phyloP scores from a whole-genome alignment of 2,329 filamentous ascomycete species.

The Myriangium duriaei region DNA sequence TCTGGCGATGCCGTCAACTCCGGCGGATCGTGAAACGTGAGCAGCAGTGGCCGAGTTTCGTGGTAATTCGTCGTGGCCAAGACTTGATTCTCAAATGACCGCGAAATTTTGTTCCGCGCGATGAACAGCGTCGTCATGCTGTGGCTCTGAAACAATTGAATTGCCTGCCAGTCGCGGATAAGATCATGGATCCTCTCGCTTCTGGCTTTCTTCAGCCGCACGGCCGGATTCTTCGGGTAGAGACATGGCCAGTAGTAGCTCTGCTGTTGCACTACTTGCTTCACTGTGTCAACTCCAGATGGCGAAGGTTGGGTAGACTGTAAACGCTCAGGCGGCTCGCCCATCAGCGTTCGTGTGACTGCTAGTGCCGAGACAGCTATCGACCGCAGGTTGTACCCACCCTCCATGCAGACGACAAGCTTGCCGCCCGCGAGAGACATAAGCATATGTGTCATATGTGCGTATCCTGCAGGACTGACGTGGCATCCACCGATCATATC shows the following conservation, averaged over 20 bases:
- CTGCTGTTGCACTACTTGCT: conserved; percentile 46
- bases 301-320: conserved; percentile 35
- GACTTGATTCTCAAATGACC: conserved; percentile 76
- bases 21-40: conserved; percentile 82
- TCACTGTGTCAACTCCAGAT: conserved; percentile 42
- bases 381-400: conserved; percentile 85
- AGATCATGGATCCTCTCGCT: conserved; percentile 64
- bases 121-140: conserved; percentile 73
- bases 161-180: conserved; percentile 63
- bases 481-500: conserved; percentile 89
- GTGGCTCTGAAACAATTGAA: conserved; percentile 56
- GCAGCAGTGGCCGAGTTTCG: conserved; percentile 53
- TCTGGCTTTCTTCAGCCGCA: conserved; percentile 22
- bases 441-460: conserved; percentile 98
- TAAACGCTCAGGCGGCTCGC: conserved; percentile 65
- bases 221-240: conserved; percentile 46
- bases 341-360: conserved; percentile 87
- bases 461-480: conserved; percentile 81
- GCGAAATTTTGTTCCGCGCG: conserved; percentile 57
- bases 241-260: conserved; percentile 77
- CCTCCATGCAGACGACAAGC: conserved; percentile 84
- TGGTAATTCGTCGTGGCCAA: conserved; percentile 64
- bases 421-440: conserved; percentile 89
- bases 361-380: conserved; percentile 88
- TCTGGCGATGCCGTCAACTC: conserved; percentile 30